Evolutionary conservation across 1,284 basidiomycete species (phyloP), one percentile per base, ranked within the genome.

Genomic region (Ceratobasidium theobromae): DNA sequence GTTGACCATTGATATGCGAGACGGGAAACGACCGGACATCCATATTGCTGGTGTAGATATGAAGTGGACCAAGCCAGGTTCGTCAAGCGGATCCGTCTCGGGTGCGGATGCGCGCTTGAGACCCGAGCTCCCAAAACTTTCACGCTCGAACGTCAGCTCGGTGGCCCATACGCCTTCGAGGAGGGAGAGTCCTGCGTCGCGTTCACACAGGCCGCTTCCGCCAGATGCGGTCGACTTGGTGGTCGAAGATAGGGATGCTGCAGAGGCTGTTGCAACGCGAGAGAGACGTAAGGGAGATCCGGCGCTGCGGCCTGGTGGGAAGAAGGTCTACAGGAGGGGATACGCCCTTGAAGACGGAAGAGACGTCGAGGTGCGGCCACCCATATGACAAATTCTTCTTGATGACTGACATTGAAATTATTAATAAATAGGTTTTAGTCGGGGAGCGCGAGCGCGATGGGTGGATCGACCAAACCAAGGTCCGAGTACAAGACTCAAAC

Each of bases 201-300:
- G 25, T n/a, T 41, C 52, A 16, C 30, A 30, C 8, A 40, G 46
- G 4, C 33, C 60, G 21, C 75, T 89, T 12, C 87, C 86, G 1
- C 80, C 83, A 0, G 90, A 92, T 70, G 90, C 89, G 0, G 85
- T 93, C 3, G 91, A 94, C 73, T 79, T 94, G 11, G 81, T 93
- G 1, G 84, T 90, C 0, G 86, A 87, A 72, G 86, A 86, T 71
- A 69, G 74, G 4, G 73, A 78, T 9, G 83, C 82, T 11, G 81
- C 79, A 23, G 79, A 83, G 60, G 80, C 81, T 55, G 80, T 80
- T 54, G 77, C 79, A 72, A 75, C 76, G 28, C 76, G 78, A 28
- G 83, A 86, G 69, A 77, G 84, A 49, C 74, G 80, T 62, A 83
- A 81, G 67, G 84, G 84, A 23, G 84, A 85, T 67, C 82, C 83